These are phyloP conservation scores for Cornus controversa DNA, from an alignment of 148 eudicot species.

Conservation along the genomic window DNA sequence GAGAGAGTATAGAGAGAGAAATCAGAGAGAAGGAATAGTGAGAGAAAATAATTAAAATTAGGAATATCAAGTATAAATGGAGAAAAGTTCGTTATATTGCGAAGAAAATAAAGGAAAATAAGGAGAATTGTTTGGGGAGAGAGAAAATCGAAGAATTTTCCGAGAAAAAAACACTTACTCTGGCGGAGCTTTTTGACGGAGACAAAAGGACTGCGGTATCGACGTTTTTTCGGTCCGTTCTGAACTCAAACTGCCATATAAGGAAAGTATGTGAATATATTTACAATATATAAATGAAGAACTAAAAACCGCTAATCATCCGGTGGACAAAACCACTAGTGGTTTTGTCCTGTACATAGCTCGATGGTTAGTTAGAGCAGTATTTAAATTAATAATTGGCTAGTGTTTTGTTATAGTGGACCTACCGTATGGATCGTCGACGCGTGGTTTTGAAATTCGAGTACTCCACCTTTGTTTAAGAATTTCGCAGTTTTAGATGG, in stretches of 20 bases:
- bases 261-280: background rate
- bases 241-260: background rate
- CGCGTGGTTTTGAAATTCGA: background rate
- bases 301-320: background rate
- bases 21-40: too few species aligned
- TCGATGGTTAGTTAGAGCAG: background rate
- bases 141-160: background rate
- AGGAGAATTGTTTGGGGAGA: background rate
- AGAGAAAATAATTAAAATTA: too few species aligned
- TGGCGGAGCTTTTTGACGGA: constrained; percentile 6
- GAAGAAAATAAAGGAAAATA: background rate
- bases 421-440: constrained; percentile 3
- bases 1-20: too few species aligned
- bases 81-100: too few species aligned
- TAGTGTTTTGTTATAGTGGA: background rate
- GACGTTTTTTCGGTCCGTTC: background rate
- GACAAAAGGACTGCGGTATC: background rate
- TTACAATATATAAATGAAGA: background rate
- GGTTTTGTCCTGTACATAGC: background rate
- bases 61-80: too few species aligned
- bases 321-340: background rate
- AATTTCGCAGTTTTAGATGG: background rate
- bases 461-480: background rate
- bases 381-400: background rate
- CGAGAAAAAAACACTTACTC: background rate